Base-by-base conservation (phyloP, 345 rosid species). In the Corymbia maculata region DNA sequence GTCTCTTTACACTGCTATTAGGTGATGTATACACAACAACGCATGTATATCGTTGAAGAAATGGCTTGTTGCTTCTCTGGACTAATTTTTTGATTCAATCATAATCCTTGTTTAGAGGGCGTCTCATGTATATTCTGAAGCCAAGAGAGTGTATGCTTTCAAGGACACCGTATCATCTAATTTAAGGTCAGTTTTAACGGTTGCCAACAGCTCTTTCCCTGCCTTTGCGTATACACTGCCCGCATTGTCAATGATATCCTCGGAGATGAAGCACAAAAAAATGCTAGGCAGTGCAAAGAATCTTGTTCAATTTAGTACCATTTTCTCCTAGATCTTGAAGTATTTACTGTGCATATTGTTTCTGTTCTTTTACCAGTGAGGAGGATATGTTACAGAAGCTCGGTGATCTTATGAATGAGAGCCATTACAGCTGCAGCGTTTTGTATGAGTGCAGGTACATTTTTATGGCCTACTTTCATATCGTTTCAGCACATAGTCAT, bases 381-480 rank as follows among this genome's bases (percentile, higher is more conserved):
- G 97, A 96, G 87, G 95, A 98, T 26, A 97, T 92, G 92, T 93
- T 98, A 36, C 96, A 95, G 95, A 96, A 94, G 93, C 94, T 98
- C 14, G 99, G 98, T 11, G 95, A 94, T 87, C 97, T 98, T 61
- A 98, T 97, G 99, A 96, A 97, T 68, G 96, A 94, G 13, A 97
- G 99, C 95, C 99, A 98, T 91, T 53, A 94, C 93, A 97, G 99
- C 91, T 97, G 99, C 86, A 96, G 99, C 53, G 94, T 96, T 88
- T 91, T 95, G 66, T 98, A 96, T 14, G 98, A 98, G 89, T 98
- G 99, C 99, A 98, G 99, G 99, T 97, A 93, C 75, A 44, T 32
- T 9, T 70, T 51, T 57, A 85, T 28, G 14, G 11, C 49, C 55
- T 57, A 45, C 86, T 80, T 47, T 84, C 30, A 88, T 15, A 30